phyloP scores from a whole-genome alignment of 2,329 filamentous ascomycete genomes.

The Ustulina deusta region DNA sequence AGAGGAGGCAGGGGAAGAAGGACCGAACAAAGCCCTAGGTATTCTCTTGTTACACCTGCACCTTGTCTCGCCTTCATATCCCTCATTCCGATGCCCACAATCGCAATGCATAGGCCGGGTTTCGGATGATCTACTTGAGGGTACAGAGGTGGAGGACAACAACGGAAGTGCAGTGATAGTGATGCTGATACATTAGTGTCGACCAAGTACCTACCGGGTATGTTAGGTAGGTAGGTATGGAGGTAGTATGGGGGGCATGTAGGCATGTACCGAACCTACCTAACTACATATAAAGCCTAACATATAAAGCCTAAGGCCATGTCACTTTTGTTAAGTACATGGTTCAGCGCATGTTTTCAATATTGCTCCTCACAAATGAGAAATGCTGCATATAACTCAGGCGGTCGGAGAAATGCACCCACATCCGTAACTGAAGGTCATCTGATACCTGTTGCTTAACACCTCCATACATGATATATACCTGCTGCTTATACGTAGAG shows the following conservation, averaged over 20 bases:
- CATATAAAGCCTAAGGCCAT: background rate
- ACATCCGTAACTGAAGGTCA: background rate
- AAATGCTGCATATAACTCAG: constrained; percentile 8
- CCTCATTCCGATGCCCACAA: constrained; percentile 22
- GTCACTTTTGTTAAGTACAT: background rate
- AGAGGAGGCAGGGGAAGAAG: background rate
- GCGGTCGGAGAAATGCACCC: background rate
- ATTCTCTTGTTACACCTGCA: constrained; percentile 14
- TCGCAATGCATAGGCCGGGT: constrained; percentile 18
- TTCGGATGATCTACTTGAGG: constrained; percentile 18
- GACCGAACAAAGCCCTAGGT: constrained; percentile 23
- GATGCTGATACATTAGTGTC: background rate
- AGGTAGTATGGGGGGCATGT: no score
- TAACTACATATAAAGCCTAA: background rate
- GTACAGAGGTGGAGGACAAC: background rate
- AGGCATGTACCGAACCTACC: no score
- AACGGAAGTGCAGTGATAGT: background rate
- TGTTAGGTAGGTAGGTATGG: background rate
- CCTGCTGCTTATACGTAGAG: background rate
- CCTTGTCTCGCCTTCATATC: constrained; percentile 27
- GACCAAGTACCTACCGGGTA: background rate
- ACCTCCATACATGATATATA: background rate
- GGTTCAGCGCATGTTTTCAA: background rate
- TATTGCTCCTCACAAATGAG: background rate
- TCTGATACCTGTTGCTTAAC: background rate